Base-by-base conservation (phyloP, 2,329 filamentous ascomycete genomes). In the Sporothrix protearum region DNA sequence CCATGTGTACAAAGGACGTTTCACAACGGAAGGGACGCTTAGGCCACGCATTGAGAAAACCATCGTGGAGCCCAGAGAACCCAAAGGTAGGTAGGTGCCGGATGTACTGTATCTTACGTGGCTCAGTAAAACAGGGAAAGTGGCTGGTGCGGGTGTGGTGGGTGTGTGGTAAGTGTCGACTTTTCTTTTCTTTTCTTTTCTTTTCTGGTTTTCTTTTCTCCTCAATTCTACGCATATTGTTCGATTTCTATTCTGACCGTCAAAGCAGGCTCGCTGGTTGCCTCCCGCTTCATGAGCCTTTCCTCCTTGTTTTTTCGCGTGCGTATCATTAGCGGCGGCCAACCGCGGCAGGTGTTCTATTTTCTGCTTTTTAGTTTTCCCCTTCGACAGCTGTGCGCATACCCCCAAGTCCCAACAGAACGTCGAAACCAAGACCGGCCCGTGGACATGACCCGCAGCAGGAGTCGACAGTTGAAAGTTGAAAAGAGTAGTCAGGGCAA, bases 401-500 rank as follows among this genome's bases (percentile, higher is more conserved):
- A 9, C 25, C 16, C 59, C 59, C n/a, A 42, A 14, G n/a, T 63
- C 36, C 53, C 36, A 45, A 63, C 55, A 59, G 30, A 59, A 39
- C 16, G 36, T 63, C 22, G 59, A 28, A 10, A 63, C 36, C 36
- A 16, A 63, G 59, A 45, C 36, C 59, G 59, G 59, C 59, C 59
- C 59, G 59, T 45, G 22, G 36, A 39, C 36, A 63, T 42, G 36
- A 45, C 59, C 59, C 36, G 59, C 59, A 45, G n/a, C 33, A 42
- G 10, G 49, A 53, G 42, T 47, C 42, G 14, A 47, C 14, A 19
- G 42, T 4, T 19, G 14, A 47, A 42, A 28, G 12, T 63, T 28
- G 59, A 28, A 22, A 47, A 47, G 42, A 63, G 59, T 63, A 63
- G 59, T 63, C 59, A 63, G 59, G 59, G 59, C 59, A 28, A n/a